phyloP scores from a whole-genome alignment of 2,329 filamentous ascomycete genomes.

The Exophiala sideris region DNA sequence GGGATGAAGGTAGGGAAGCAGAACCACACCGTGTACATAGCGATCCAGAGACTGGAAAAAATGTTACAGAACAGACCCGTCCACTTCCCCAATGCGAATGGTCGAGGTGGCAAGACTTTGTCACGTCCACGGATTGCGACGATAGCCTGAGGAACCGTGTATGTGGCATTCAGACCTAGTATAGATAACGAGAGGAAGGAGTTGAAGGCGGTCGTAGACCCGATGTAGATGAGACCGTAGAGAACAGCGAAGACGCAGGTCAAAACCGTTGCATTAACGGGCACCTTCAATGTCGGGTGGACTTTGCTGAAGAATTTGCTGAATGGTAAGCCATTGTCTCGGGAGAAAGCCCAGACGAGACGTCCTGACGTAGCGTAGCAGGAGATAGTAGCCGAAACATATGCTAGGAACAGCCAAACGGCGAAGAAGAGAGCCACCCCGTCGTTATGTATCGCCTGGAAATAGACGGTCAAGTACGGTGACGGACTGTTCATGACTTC shows the following conservation, averaged over 20 bases:
- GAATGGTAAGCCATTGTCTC: conserved; percentile 48
- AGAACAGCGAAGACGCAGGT: conserved; percentile 32
- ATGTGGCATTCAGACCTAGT: conserved; percentile 37
- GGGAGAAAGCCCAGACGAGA: conserved; percentile 52
- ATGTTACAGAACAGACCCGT: conserved; percentile 34
- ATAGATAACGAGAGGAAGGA: conserved; percentile 40
- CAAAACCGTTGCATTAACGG: conserved; percentile 37
- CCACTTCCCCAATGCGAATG: conserved; percentile 23
- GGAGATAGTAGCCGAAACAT: conserved; percentile 45
- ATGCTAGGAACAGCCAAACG: conserved; percentile 34
- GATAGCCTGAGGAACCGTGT: conserved; percentile 37
- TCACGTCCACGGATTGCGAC: conserved; percentile 8
- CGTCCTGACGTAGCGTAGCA: conserved; percentile 52
- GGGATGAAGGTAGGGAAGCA: conserved; percentile 34
- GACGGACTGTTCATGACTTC: conserved; percentile 19
- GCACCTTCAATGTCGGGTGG: conserved; percentile 33
- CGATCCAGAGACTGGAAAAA: conserved; percentile 31
- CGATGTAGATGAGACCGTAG: conserved; percentile 40
- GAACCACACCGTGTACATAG: conserved; percentile 31
- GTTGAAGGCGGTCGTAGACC: conserved; percentile 35
- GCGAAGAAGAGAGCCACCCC: conserved; percentile 21
- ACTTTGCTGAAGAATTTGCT: conserved; percentile 38
- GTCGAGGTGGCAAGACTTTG: conserved; percentile 8
- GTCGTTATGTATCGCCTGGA: conserved; percentile 21
- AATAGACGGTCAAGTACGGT: conserved; percentile 23